Conservation (phyloP, 2,329 filamentous ascomycete species). For the Diaporthe aspalathi region DNA sequence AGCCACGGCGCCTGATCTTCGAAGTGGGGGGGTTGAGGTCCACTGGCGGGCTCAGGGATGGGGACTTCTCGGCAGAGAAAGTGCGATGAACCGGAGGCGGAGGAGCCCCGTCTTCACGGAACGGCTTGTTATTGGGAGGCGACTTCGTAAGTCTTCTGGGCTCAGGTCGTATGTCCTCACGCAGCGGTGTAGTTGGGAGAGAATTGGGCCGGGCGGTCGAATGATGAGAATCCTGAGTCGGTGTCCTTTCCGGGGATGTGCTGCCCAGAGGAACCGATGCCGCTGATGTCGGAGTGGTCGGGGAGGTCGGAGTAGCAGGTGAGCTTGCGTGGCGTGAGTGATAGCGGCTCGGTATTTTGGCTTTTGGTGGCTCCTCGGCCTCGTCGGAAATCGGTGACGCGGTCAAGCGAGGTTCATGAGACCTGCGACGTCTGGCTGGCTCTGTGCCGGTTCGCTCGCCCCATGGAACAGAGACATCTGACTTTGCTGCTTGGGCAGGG, state of each 20-base stretch:
- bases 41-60: slow-evolving; percentile 57
- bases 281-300: slow-evolving; percentile 41
- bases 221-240: slow-evolving; percentile 50
- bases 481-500: slow-evolving; percentile 6
- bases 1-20: slow-evolving; percentile 76
- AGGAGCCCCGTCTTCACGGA: slow-evolving; percentile 66
- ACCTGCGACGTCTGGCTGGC: slow-evolving; percentile 15
- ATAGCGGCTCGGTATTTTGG: slow-evolving; percentile 51
- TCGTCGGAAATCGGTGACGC: slow-evolving; percentile 41
- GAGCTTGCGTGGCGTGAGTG: slow-evolving; percentile 47
- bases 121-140: slow-evolving; percentile 50
- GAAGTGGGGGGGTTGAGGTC: slow-evolving; percentile 55
- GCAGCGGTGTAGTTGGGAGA: slow-evolving; percentile 46
- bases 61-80: slow-evolving; percentile 53
- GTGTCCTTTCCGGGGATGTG: slow-evolving; percentile 52
- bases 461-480: slow-evolving; percentile 47
- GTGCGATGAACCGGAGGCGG: slow-evolving; percentile 66
- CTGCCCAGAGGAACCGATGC: slow-evolving; percentile 36
- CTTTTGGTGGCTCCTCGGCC: slow-evolving; percentile 44
- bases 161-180: slow-evolving; percentile 54
- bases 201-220: slow-evolving; percentile 40
- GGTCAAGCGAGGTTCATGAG: slow-evolving; percentile 38
- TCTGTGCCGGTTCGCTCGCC: slow-evolving; percentile 44
- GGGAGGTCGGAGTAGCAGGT: slow-evolving; percentile 45
- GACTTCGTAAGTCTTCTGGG: slow-evolving; percentile 50